A percentile compares a stretch with the other conserved stretches of the same genome.
Conservation (phyloP, 192 early-diverging fungal genomes). For the Coemansia sp. region DNA sequence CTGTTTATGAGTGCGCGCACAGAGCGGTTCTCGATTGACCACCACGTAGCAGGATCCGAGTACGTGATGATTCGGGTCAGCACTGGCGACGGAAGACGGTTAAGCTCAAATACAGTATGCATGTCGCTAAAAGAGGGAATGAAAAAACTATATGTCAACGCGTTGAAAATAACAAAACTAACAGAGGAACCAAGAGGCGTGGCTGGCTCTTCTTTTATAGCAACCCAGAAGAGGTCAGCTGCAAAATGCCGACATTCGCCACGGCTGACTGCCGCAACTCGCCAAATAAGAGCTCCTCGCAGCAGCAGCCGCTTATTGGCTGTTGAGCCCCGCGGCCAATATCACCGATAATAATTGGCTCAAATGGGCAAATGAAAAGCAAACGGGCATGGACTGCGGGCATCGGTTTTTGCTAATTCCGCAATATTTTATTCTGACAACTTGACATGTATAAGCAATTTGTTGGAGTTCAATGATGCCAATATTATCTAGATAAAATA, state of each 20-base stretch:
- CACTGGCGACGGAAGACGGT: constrained; percentile 17
- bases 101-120: background rate
- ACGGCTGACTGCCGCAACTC: background rate
- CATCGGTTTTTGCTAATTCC: background rate
- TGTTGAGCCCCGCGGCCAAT: background rate
- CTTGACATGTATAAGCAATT: background rate
- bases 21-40: background rate
- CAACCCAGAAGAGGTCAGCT: background rate
- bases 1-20: constrained; percentile 17
- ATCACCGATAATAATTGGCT: background rate
- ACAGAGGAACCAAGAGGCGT: background rate
- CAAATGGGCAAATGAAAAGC: background rate
- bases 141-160: background rate
- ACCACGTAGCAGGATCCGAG: constrained; percentile 24
- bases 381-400: background rate
- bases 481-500: background rate
- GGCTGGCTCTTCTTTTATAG: background rate
- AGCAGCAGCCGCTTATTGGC: background rate
- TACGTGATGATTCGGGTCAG: constrained; percentile 23
- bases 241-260: background rate
- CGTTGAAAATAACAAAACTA: background rate
- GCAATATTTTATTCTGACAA: background rate
- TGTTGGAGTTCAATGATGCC: background rate
- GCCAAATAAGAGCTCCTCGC: background rate
- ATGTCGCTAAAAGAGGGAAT: background rate